Evolutionary conservation across 768 basidiomycete species (phyloP), one percentile per base, ranked within the genome.

Genomic region (Suillus variegatus): DNA sequence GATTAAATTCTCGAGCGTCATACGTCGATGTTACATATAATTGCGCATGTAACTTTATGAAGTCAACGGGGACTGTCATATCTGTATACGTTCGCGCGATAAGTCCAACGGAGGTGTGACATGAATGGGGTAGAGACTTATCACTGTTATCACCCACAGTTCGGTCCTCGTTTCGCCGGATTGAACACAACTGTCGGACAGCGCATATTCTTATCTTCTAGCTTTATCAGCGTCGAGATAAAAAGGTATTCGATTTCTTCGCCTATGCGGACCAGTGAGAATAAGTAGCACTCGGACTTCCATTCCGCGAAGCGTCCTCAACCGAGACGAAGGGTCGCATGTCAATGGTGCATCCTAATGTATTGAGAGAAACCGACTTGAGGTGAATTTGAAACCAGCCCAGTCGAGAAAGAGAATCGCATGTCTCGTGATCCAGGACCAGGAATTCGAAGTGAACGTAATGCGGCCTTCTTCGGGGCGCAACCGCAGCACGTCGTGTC

Each of bases 181-280:
- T 41, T 41, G 18, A 40, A 60, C 12, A 8, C 41, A 32, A 3
- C 18, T 60, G 32, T 32, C 32, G 32, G 25, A 60, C 6, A 10
- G 16, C 22, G 28, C 10, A 54, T 54, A 54, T 28, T 22, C 58
- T 60, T 60, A 60, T 60, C 58, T 60, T 32, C 58, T 60, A 12
- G 12, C 41, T 41, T 60, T 60, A 60, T 60, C 41, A 20, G 41
- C 25, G 25, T 28, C 38, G 40, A 41, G 40, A 28, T 41, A 25
- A 58, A 25, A 18, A 32, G 10, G 41, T 6, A 20, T 60, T n/a
- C 10, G 28, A 8, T 60, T 28, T 8, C 38, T 25, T 58, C 40
- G 57, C 57, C 18, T 28, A 18, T 41, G 14, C 16, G 38, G 56
- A 57, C 40, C 18, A 18, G 28, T 43, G 58, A 43, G 25, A 18